Evolutionary conservation across 306 rosid species (phyloP).

Genomic region (Casuarina equisetifolia): DNA sequence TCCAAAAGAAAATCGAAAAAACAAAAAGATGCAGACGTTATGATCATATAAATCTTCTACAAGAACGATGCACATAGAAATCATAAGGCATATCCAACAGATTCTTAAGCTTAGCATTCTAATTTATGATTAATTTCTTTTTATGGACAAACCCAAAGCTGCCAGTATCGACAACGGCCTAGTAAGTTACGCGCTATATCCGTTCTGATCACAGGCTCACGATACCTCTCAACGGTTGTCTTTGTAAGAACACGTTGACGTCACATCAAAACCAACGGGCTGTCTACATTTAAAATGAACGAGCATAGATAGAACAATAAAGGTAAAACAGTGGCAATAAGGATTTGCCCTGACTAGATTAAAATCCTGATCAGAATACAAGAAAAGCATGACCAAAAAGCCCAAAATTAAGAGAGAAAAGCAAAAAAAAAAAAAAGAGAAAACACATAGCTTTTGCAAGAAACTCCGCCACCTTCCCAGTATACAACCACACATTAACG

Average conservation of each 20-base stretch:
- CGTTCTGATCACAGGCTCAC: no score
- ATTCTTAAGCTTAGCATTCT: background rate
- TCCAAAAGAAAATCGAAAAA: background rate
- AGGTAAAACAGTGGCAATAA: background rate
- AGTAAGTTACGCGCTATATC: no score
- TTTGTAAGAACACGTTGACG: background rate
- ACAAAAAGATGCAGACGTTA: background rate
- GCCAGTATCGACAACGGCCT: no score
- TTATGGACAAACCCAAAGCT: no score
- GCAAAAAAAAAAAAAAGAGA: background rate
- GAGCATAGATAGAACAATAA: background rate
- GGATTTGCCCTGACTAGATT: background rate
- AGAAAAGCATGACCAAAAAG: background rate
- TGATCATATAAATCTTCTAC: background rate
- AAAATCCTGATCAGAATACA: background rate
- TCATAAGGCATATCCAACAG: background rate
- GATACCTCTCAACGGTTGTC: no score
- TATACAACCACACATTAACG: background rate
- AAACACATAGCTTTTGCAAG: background rate
- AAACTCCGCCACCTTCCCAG: background rate
- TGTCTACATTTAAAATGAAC: background rate
- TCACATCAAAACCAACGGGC: background rate
- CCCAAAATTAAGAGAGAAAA: background rate
- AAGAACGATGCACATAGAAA: constrained; percentile 1
- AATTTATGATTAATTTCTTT: background rate